Evolutionary conservation across 192 early-diverging fungal species (phyloP).

Genomic region (Lunasporangiospora selenospora): DNA sequence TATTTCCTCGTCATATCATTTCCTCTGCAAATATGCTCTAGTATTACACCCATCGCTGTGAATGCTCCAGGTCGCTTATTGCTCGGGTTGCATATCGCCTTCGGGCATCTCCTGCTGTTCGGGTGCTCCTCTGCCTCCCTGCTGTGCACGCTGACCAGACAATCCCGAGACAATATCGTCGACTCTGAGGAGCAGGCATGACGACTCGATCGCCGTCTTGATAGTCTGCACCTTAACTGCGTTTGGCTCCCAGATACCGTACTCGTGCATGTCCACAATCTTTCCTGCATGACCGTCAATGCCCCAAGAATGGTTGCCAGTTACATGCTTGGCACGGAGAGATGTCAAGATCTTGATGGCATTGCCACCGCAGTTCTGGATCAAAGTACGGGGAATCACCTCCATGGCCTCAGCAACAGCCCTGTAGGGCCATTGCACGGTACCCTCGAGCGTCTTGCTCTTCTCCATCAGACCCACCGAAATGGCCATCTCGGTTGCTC

Average conservation of each 20-base stretch:
- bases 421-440: constrained; percentile 97
- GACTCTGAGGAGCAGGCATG: constrained; percentile 82
- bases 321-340: constrained; percentile 92
- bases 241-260: constrained; percentile 98
- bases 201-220: constrained; percentile 98
- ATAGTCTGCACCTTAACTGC: constrained; percentile 99
- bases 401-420: constrained; percentile 95
- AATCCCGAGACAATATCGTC: constrained; percentile 98
- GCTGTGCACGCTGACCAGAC: constrained; percentile 64
- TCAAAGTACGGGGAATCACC: constrained; percentile 97
- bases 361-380: constrained; percentile 99
- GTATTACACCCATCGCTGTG: no score
- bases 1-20: no score
- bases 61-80: no score
- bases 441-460: constrained; percentile 88
- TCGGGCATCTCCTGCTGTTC: constrained; percentile 50
- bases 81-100: constrained; percentile 49
- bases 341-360: constrained; percentile 97
- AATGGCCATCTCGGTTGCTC: constrained; percentile 98
- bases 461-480: constrained; percentile 88
- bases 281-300: constrained; percentile 93
- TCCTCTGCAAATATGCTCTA: no score
- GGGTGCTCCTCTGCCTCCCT: constrained; percentile 39
- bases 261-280: constrained; percentile 96
- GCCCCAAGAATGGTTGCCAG: constrained; percentile 88